These are phyloP conservation scores for Colletotrichum tofieldiae DNA, from an alignment of 2,329 filamentous ascomycete species.

Conservation along the genomic window DNA sequence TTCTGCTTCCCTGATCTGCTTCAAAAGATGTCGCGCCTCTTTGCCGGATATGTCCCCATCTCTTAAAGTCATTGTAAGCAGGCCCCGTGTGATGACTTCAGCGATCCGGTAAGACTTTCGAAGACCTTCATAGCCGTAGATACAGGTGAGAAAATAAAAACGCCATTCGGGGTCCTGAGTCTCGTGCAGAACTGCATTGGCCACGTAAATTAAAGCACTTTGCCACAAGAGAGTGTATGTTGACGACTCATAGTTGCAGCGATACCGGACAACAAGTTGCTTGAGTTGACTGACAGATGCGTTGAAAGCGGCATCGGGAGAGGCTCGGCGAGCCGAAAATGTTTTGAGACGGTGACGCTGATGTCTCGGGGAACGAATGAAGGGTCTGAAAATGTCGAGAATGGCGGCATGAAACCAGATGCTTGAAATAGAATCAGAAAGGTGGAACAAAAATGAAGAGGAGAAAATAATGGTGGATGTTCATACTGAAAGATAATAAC, in stretches of 20 bases:
- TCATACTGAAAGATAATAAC: constrained; percentile 57
- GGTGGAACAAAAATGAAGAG: not conserved
- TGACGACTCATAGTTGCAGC: constrained; percentile 51
- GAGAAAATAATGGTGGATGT: not conserved
- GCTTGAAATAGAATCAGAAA: constrained; percentile 45
- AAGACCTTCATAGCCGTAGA: constrained; percentile 57
- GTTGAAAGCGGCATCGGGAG: constrained; percentile 50
- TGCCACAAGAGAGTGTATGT: constrained; percentile 59
- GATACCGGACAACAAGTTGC: constrained; percentile 55
- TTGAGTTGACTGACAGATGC: constrained; percentile 58
- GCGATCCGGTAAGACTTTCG: constrained; percentile 55
- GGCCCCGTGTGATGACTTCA: constrained; percentile 51
- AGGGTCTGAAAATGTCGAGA: constrained; percentile 55
- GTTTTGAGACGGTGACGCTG: constrained; percentile 47
- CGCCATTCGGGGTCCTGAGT: constrained; percentile 51
- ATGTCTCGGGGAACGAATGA: constrained; percentile 33
- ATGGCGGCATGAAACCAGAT: constrained; percentile 59
- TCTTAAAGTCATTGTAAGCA: constrained; percentile 55
- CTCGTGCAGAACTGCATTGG: constrained; percentile 55
- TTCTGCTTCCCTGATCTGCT: constrained; percentile 48
- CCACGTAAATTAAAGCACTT: constrained; percentile 56
- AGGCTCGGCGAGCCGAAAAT: constrained; percentile 50
- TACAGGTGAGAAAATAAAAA: constrained; percentile 56
- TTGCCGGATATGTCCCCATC: constrained; percentile 50
- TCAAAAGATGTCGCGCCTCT: constrained; percentile 51